Percentiles rank a stretch among this genome's conserved stretches.
Conservation (phyloP, 257 asterid species). For the Solanum lycopersicoides region DNA sequence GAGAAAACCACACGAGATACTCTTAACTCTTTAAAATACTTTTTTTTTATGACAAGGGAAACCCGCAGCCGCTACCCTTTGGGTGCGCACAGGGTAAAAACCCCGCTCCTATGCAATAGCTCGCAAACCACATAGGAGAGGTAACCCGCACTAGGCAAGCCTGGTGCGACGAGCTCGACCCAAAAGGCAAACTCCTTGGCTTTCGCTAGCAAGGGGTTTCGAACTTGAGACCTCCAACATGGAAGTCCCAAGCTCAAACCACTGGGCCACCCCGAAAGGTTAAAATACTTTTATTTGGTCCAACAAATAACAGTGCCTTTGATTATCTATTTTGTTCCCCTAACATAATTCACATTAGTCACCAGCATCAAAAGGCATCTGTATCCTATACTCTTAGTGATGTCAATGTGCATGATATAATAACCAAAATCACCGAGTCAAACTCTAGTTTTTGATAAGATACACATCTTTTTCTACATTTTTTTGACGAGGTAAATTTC, state of each 20-base stretch:
- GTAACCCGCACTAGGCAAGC: no score
- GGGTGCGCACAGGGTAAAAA: no score
- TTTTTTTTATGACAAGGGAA: no score
- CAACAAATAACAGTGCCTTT: background rate
- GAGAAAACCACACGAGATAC: background rate
- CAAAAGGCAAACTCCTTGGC: no score
- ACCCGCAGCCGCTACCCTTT: no score
- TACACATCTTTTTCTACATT: background rate
- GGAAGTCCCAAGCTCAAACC: no score
- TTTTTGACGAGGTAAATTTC: background rate
- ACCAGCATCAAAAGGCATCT: background rate
- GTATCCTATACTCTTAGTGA: background rate
- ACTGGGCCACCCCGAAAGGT: no score
- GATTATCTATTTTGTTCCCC: background rate
- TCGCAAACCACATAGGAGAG: no score
- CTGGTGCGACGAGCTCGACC: no score
- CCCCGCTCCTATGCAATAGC: no score
- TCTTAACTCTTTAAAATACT: background rate
- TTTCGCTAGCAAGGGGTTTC: no score
- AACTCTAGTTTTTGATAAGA: background rate
- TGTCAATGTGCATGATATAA: background rate
- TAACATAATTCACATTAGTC: background rate
- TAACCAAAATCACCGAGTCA: background rate
- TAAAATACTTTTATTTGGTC: background rate
- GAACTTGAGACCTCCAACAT: no score